Base-by-base conservation (phyloP, 2,329 filamentous ascomycete species). In the Zymoseptoria crescenta region DNA sequence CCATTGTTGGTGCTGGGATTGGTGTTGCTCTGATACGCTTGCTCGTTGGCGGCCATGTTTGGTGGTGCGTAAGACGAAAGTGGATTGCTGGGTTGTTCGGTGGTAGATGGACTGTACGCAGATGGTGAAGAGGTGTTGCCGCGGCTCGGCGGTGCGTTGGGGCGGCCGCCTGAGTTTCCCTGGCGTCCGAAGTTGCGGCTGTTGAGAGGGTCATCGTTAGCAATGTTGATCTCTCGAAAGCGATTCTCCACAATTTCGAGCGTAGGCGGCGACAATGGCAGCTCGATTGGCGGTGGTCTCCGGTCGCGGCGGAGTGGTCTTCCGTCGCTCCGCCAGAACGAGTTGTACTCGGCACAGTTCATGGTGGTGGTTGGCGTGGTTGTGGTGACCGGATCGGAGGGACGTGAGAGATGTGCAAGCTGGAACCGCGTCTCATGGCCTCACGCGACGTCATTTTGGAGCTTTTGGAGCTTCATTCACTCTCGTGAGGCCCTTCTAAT, bases 11-110 rank as follows among this genome's bases (percentile, higher is more conserved):
- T 65, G 49, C 53, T 54, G 51, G 57, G 20, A n/a, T 66, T 66
- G 59, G 71, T 66, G 63, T 70, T 69, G 59, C 70, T 70, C 58
- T 74, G 71, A 29, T 68, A 65, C 51, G 71, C 80, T 77, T 68
- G 81, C 68, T 86, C 81, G 68, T 88, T 86, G 77, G 87, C 83
- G 54, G 86, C 83, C 75, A 90, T 86, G 62, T 83, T 85, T 70
- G 84, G 79, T 59, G 87, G 79, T 55, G 69, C 68, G 27, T 72
- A 70, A 6, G 72, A 70, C 24, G 69, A 62, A 50, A 61, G 59
- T 55, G 68, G 66, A 35, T 68, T 64, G 58, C 54, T 63, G 56
- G 66, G 69, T 56, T 67, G 64, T 48, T 63, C 64, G 54, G 68
- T 52, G 65, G 41, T 63, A 67, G 69, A 65, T 28, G 67, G 65